These are phyloP conservation scores for Penicillium sp. DNA, from an alignment of 2,329 filamentous ascomycete genomes.

Conservation along the genomic window DNA sequence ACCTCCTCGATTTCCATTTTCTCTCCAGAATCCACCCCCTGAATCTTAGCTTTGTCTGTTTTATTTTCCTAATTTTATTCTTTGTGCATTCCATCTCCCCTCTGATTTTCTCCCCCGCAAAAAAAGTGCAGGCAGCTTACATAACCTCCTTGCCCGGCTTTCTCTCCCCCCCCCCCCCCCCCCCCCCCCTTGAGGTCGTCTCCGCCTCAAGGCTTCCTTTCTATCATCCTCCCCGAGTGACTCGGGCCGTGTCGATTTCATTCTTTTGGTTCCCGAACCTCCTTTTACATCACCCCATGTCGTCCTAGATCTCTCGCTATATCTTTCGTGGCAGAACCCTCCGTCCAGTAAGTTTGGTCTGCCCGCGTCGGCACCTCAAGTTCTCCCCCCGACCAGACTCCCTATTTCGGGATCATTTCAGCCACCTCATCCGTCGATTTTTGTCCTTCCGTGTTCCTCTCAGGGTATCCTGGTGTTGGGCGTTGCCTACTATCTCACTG, in stretches of 20 bases:
- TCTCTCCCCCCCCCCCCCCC: conserved; percentile 14
- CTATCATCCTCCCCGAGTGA: conserved; percentile 16
- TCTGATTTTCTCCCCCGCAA: conserved; percentile 17
- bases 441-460: not conserved
- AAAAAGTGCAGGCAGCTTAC: conserved; percentile 16
- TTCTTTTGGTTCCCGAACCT: conserved; percentile 1
- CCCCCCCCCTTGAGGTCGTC: no score
- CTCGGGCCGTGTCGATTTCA: conserved; percentile 13
- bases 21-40: not conserved
- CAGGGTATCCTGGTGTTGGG: not conserved
- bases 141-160: conserved; percentile 21
- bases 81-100: not conserved
- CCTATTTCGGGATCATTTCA: conserved; percentile 12
- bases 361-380: conserved; percentile 1
- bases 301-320: conserved; percentile 31
- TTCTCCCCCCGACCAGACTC: not conserved
- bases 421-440: conserved; percentile 5
- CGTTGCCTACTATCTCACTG: not conserved
- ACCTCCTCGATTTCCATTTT: conserved; percentile 1
- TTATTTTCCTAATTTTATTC: not conserved
- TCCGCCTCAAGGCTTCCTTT: conserved; percentile 14
- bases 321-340: conserved; percentile 34
- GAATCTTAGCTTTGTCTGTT: not conserved
- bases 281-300: conserved; percentile 29
- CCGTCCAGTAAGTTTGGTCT: conserved; percentile 30